A percentile compares a stretch with the other conserved stretches of the same genome.
These are phyloP conservation scores for Raffaelea deltoideospora DNA, from an alignment of 2,329 filamentous ascomycete species.

Conservation along the genomic window DNA sequence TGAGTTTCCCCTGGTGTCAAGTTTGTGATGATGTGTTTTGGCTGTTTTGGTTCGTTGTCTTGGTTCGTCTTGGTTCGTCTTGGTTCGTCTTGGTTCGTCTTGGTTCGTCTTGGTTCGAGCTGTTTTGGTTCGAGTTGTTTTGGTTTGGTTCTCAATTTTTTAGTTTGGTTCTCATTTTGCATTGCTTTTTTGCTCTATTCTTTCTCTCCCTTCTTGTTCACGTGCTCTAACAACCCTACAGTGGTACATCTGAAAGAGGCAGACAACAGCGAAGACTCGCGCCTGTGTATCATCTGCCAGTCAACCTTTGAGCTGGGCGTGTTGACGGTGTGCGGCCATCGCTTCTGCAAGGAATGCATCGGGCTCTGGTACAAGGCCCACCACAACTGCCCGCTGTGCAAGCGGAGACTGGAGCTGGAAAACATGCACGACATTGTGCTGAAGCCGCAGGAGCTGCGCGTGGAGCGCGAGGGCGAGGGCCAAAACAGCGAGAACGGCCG, in stretches of 20 bases:
- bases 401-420: slow-evolving; percentile 43
- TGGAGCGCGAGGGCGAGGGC: slow-evolving; percentile 29
- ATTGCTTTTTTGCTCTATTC: no score
- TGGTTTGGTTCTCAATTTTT: no score
- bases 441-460: slow-evolving; percentile 58
- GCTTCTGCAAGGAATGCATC: slow-evolving; percentile 84
- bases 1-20: slow-evolving; percentile 20
- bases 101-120: no score
- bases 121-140: no score
- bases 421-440: slow-evolving; percentile 79
- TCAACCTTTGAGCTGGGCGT: slow-evolving; percentile 61
- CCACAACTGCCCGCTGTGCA: slow-evolving; percentile 73
- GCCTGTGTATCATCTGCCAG: slow-evolving; percentile 78
- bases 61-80: slow-evolving; percentile 10
- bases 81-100: slow-evolving; percentile 9
- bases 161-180: no score
- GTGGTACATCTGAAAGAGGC: slow-evolving; percentile 38
- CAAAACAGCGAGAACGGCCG: not conserved
- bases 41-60: not conserved
- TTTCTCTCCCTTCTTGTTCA: no score
- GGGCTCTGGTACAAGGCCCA: slow-evolving; percentile 60
- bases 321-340: slow-evolving; percentile 77
- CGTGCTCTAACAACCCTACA: slow-evolving; percentile 10
- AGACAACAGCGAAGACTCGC: slow-evolving; percentile 46
- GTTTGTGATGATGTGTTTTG: no score